Base-by-base conservation (phyloP, 148 eudicot genomes). In the Arbutus unedo region DNA sequence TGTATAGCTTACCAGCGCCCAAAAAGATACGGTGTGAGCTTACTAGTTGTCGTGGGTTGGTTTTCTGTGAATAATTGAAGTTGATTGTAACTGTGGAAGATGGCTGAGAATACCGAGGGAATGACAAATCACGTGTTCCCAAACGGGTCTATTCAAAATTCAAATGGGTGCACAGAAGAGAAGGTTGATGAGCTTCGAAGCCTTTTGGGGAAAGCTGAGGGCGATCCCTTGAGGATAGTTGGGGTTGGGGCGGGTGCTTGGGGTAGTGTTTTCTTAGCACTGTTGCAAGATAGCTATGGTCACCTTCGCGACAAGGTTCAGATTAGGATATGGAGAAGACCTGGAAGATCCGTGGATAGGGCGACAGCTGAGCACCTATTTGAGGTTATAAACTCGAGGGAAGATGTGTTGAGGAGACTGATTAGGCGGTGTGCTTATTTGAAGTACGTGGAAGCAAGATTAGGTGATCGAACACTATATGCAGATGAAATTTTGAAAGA, bases 401-500 rank as follows among this genome's bases (percentile, higher is more conserved):
- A 94, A 70, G 94, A 94, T 85, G 94, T 94, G 73, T 75, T 94
- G 48, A 85, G 98, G 87, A 89, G 98, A 82, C 79, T 94, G 78
- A 91, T 94, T 57, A 85, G 98, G 81, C 87, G 96, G 2, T 95
- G 98, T 60, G 97, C 97, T 0, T 95, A 95, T 76, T 85, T 95
- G 85, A 95, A 93, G 86, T 95, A 95, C 71, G 97, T 95, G 6
- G 97, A 95, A 79, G 98, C 91, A 0, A 88, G 98, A 51, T 87
- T 95, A 68, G 97, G 98, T 15, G 98, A 95, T 66, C 88, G 98
- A 1, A 84, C 83, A 9, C 83, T 95, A 59, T 85, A 90, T 80
- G 98, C 97, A 11, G 98, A 93, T 60, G 98, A 95, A 90, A 91
- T 95, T 78, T 85, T 95, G 86, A 93, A 90, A 80, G 98, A 95